Base-by-base conservation (phyloP, 768 basidiomycete genomes). In the Suillus fuscotomentosus region DNA sequence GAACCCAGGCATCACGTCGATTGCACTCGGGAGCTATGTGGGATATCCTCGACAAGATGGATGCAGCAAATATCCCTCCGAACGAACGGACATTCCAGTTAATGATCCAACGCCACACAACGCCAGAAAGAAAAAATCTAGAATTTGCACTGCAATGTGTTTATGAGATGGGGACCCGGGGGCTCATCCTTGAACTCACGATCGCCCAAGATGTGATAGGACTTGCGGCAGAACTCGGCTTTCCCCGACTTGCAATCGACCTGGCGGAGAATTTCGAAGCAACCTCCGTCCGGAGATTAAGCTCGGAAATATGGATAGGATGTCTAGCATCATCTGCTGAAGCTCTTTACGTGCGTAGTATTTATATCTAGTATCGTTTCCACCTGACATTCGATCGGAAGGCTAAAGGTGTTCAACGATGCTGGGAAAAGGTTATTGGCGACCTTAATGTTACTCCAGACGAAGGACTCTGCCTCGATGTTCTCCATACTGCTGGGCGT, bases 401-500 rank as follows among this genome's bases (percentile, higher is more conserved):
- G 93, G 78, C 81, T 13, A 86, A 91, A 14, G 94, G 93, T 22
- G 86, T 90, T 5, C 64, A 79, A 34, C 70, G 74, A 56, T 85
- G 85, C 51, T 95, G 92, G 93, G 70, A 83, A 11, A 82, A 81
- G 39, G 77, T 85, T 38, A 84, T 88, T 2, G 73, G 83, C 20
- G 79, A 81, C 15, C 73, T 86, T 24, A 78, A 80, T 59, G 69
- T 90, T 51, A 77, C 79, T 4, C 91, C 90, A 0, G 88, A 91
- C 67, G 92, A 95, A 78, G 93, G 94, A 0, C 74, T 89, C 34
- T 88, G 89, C 68, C 68, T 89, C 17, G 81, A 84, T 27, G 85
- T 94, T 27, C 84, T 95, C 45, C 81, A 90, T 67, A 86, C 89
- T 1, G 91, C 91, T 17, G 91, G 84, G 50, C 87, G 92, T 11